A percentile compares a stretch with the other conserved stretches of the same genome.
Conservation (phyloP, 2,329 filamentous ascomycete species). For the Trichoderma sp. region DNA sequence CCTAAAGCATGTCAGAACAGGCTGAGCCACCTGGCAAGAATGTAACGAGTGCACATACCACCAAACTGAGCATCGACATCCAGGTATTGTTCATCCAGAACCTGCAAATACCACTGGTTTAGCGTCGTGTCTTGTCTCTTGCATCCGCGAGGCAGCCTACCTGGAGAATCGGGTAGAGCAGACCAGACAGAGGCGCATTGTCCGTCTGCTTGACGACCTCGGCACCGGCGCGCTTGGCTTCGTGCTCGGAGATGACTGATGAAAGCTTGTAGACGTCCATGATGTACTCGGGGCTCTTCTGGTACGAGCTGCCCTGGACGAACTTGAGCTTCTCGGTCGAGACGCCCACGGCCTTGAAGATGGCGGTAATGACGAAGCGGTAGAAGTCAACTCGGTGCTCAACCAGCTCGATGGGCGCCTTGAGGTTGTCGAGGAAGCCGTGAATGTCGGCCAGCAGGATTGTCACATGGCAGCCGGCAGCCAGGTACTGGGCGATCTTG, state of each 20-base stretch:
- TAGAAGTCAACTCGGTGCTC: constrained; percentile 84
- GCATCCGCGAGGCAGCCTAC: background rate
- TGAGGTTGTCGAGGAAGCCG: constrained; percentile 80
- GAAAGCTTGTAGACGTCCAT: constrained; percentile 86
- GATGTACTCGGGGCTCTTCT: constrained; percentile 70
- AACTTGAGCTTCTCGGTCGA: constrained; percentile 79
- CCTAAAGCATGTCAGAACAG: constrained; percentile 34
- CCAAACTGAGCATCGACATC: constrained; percentile 88
- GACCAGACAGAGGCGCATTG: constrained; percentile 65
- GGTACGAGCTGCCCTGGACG: constrained; percentile 82
- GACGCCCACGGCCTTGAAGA: constrained; percentile 77
- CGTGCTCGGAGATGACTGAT: constrained; percentile 71
- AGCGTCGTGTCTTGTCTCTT: background rate
- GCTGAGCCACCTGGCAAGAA: no score
- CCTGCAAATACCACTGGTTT: constrained; percentile 37
- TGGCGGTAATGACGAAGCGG: constrained; percentile 69
- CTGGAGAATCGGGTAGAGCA: constrained; percentile 63
- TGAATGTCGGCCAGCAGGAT: constrained; percentile 76
- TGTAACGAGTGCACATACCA: constrained; percentile 44
- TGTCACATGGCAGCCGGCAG: constrained; percentile 79
- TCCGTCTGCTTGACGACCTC: constrained; percentile 92
- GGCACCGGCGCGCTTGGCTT: constrained; percentile 86
- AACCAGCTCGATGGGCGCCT: constrained; percentile 86
- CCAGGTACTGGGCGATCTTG: constrained; percentile 86
- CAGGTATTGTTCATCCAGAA: constrained; percentile 86